These are phyloP conservation scores for Lippia alba DNA, from an alignment of 305 asterid genomes.

Conservation along the genomic window DNA sequence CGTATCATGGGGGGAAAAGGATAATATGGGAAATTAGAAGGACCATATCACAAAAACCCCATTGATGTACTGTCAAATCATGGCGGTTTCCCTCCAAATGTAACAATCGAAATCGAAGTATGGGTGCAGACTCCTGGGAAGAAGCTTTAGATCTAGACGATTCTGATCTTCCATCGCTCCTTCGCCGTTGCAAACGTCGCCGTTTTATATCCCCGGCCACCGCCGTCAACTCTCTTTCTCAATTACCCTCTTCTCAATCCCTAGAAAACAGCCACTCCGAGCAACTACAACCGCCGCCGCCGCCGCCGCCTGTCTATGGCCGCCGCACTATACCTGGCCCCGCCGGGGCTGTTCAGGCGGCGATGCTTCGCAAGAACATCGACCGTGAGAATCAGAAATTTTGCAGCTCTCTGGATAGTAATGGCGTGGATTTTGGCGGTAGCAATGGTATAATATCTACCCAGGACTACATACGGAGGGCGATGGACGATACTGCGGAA, in stretches of 20 bases:
- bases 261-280: constrained; percentile 19
- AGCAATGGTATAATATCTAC: constrained; percentile 48
- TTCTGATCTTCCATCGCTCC: constrained; percentile 84
- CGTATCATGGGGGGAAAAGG: not conserved
- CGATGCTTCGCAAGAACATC: constrained; percentile 62
- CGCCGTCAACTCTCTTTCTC: constrained; percentile 30
- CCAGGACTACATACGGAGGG: constrained; percentile 75
- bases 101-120: constrained; percentile 30
- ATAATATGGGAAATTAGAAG: not conserved
- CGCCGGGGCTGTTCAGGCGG: constrained; percentile 77
- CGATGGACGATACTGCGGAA: constrained; percentile 63
- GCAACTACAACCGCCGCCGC: constrained; percentile 29
- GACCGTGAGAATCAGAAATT: constrained; percentile 46
- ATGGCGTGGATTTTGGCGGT: constrained; percentile 26
- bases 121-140: constrained; percentile 69
- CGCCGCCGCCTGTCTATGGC: constrained; percentile 29
- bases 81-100: constrained; percentile 59
- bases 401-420: constrained; percentile 23
- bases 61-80: not conserved
- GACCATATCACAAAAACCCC: not conserved
- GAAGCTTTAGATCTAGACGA: constrained; percentile 86
- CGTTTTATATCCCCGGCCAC: constrained; percentile 35
- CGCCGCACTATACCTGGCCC: constrained; percentile 80
- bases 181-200: constrained; percentile 79
- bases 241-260: constrained; percentile 27